Percentiles rank a stretch among this genome's conserved stretches.
Evolutionary conservation across 75 land plant species (phyloP).

Genomic region (Larix kaempferi): DNA sequence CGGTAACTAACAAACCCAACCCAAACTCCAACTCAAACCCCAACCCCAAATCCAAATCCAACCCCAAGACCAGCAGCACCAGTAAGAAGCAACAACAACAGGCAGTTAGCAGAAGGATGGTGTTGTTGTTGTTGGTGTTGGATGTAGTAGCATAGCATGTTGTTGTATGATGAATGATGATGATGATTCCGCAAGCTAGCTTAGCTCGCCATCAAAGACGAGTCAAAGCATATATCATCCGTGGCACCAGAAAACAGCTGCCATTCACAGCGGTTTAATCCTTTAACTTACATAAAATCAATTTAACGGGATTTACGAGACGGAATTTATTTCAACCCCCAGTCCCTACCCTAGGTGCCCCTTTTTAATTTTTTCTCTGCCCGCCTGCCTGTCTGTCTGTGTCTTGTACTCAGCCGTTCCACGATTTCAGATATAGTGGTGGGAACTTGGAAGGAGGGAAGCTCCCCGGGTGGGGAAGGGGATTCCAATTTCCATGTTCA

Average conservation of each 20-base stretch:
- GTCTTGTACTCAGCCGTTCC: not conserved
- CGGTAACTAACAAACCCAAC: conserved; percentile 12
- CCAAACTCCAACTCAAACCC: not conserved
- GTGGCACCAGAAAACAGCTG: conserved; percentile 10
- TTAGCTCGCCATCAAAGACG: conserved; percentile 7
- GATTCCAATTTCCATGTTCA: not conserved
- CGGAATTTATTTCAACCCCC: no score
- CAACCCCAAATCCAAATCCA: not conserved
- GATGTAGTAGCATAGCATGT: not conserved
- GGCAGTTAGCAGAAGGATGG: no score
- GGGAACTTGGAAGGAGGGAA: no score
- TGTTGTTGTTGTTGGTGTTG: no score
- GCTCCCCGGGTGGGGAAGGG: no score
- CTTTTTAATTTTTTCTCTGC: not conserved
- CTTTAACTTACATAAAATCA: not conserved
- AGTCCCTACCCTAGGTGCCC: not conserved
- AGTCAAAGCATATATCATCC: conserved; percentile 8
- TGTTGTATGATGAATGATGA: conserved; percentile 5
- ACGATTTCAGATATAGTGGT: conserved; percentile 5
- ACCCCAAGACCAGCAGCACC: not conserved
- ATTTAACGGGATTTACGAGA: conserved; percentile 9
- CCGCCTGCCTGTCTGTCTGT: not conserved
- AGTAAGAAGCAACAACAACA: not conserved
- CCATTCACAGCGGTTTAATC: conserved; percentile 3
- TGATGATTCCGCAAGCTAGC: conserved; percentile 10